Conservation (phyloP, 257 asterid species). For the Plectranthus barbatus region DNA sequence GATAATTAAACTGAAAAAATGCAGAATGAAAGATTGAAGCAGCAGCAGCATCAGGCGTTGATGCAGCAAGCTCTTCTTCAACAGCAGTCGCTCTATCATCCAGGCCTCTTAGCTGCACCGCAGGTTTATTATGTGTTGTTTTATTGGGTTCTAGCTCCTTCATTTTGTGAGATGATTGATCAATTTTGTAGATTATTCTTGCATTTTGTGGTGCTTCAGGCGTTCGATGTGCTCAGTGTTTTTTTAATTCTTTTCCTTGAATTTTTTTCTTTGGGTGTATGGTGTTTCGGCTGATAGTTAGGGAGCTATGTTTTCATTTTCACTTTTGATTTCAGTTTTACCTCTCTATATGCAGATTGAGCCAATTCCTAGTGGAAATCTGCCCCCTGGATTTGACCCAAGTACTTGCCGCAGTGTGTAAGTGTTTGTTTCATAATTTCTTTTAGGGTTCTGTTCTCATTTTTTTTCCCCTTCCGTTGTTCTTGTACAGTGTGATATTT, state of each 20-base stretch:
- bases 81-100: slow-evolving; percentile 84
- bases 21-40: slow-evolving; percentile 60
- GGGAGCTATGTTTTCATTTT: slow-evolving; percentile 15
- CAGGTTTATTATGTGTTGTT: slow-evolving; percentile 39
- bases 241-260: not conserved
- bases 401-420: slow-evolving; percentile 98
- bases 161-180: not conserved
- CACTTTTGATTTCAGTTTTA: not conserved
- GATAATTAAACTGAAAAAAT: no score
- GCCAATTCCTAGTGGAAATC: slow-evolving; percentile 96
- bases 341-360: slow-evolving; percentile 62
- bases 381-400: slow-evolving; percentile 99
- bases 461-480: not conserved
- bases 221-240: slow-evolving; percentile 2
- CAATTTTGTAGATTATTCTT: not conserved
- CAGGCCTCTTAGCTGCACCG: slow-evolving; percentile 87
- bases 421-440: slow-evolving; percentile 37
- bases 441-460: not conserved
- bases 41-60: slow-evolving; percentile 82
- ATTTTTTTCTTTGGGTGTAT: not conserved
- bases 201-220: not conserved
- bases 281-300: not conserved
- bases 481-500: not conserved
- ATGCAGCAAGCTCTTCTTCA: slow-evolving; percentile 96
- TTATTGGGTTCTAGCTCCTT: not conserved